Base-by-base conservation (phyloP, 1,139 yeast genomes). In the Geotrichum candidum region DNA sequence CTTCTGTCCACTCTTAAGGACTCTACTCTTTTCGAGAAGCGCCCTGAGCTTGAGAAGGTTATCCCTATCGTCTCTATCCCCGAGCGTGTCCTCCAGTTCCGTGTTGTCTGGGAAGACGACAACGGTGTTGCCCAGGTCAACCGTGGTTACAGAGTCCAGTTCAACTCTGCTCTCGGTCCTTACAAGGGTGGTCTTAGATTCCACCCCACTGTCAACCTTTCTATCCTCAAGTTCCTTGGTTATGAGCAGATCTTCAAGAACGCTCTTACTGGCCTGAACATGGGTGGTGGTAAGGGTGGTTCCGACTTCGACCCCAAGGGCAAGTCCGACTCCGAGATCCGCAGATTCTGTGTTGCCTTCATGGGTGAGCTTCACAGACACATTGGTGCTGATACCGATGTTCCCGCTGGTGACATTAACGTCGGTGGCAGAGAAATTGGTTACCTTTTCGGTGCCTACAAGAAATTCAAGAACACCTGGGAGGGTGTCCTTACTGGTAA, bases 281-380 rank as follows among this genome's bases (percentile, higher is more conserved):
- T 94, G 89, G 99, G 99, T 77, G 99, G 99, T 82, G 99, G 97
- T 81, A 94, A 94, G 79, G 99, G 99, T 85, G 99, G 99, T 78
- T 83, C 96, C 67, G 97, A 94, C 80, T 94, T 94, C 79, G 90
- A 92, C 80, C 97, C 97, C 73, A 92, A 92, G 84, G 96, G 94
- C 73, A 88, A 87, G 80, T 82, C 96, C 63, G 96, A 92, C 78
- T 77, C 81, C 71, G 99, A 94, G 82, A 92, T 94, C 79, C 88
- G 99, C 83, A 87, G 96, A 79, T 94, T 94, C 85, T 92, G 98
- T 82, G 85, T 84, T 73, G 84, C 97, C 56, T 94, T 94, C 83
- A 94, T 92, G 97, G 84, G 91, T 78, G 97, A 91, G 80, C 85
- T 94, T 72, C 86, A 94, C 69, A 87, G 96, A 80, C 92, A 92